phyloP scores from a whole-genome alignment of 2,329 filamentous ascomycete species.

The Stagonosporopsis vannaccii region DNA sequence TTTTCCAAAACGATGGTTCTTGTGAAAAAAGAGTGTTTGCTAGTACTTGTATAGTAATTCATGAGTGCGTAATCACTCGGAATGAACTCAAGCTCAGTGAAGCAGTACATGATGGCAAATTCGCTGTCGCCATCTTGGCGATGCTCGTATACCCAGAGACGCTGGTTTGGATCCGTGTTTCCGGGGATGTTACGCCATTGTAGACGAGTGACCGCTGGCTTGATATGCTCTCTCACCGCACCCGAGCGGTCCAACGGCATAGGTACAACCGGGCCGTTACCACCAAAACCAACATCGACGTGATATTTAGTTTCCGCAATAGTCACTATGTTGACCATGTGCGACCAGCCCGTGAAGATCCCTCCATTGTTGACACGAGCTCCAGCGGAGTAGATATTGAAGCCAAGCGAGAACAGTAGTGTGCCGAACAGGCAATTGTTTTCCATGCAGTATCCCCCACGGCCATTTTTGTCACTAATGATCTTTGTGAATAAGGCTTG shows the following conservation, averaged over 20 bases:
- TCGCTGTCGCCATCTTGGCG: slow-evolving; percentile 48
- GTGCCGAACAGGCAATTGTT: slow-evolving; percentile 62
- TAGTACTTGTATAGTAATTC: slow-evolving; percentile 48
- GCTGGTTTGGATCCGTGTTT: slow-evolving; percentile 46
- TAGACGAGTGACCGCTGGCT: slow-evolving; percentile 42
- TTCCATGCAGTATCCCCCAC: slow-evolving; percentile 70
- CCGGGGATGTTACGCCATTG: slow-evolving; percentile 44
- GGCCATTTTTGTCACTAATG: slow-evolving; percentile 55
- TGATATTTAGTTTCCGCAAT: slow-evolving; percentile 44
- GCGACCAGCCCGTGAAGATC: slow-evolving; percentile 46
- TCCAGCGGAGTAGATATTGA: slow-evolving; percentile 51
- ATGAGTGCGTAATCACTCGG: slow-evolving; percentile 42
- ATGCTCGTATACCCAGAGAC: slow-evolving; percentile 56
- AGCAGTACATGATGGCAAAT: slow-evolving; percentile 71
- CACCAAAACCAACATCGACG: slow-evolving; percentile 56
- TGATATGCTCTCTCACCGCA: slow-evolving; percentile 35
- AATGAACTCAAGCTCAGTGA: slow-evolving; percentile 57
- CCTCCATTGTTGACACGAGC: slow-evolving; percentile 48
- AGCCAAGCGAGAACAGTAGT: slow-evolving; percentile 61
- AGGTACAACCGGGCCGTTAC: slow-evolving; percentile 48
- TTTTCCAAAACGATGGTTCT: slow-evolving; percentile 54
- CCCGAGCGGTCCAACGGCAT: slow-evolving; percentile 47
- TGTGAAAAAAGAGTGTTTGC: slow-evolving; percentile 43
- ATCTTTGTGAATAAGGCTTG: slow-evolving; percentile 62
- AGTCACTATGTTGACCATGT: slow-evolving; percentile 56